These are phyloP conservation scores for Phytopythium oedochilum DNA, from an alignment of 352 stramenopile genomes.

Conservation along the genomic window DNA sequence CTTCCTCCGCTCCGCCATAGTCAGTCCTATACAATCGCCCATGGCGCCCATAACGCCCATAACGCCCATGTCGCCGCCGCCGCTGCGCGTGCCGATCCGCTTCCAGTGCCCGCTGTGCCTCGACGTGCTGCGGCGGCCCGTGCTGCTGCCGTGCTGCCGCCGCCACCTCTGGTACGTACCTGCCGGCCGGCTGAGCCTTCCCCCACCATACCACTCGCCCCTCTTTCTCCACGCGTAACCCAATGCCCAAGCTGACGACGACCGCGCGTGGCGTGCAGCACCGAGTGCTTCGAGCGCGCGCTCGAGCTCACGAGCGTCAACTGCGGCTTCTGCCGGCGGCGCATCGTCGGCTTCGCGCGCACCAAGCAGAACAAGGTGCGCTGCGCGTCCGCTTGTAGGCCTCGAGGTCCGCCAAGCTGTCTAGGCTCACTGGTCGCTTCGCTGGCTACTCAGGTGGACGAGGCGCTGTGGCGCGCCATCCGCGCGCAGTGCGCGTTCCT, in stretches of 20 bases:
- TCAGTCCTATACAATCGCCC: background rate
- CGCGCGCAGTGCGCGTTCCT: constrained; percentile 44
- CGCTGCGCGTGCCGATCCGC: constrained; percentile 41
- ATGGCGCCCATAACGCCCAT: background rate
- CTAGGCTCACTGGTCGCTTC: background rate
- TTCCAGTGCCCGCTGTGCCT: constrained; percentile 80
- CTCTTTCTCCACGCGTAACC: background rate
- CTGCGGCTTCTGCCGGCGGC: constrained; percentile 76
- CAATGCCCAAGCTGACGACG: background rate
- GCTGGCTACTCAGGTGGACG: constrained; percentile 26
- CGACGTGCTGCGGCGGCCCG: constrained; percentile 57
- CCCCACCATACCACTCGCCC: too few relatives aligned
- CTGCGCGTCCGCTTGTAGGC: background rate
- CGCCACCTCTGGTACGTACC: constrained; percentile 66
- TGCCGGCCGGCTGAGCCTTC: too few relatives aligned
- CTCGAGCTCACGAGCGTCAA: constrained; percentile 73
- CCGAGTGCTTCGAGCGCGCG: constrained; percentile 66
- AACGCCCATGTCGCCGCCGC: constrained; percentile 1
- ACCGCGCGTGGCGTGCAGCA: constrained; percentile 13
- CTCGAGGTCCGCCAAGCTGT: too few relatives aligned
- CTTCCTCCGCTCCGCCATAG: too few relatives aligned
- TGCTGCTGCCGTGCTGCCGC: constrained; percentile 68
- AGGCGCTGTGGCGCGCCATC: constrained; percentile 53
- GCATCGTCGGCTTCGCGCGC: constrained; percentile 67
- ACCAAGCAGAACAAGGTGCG: constrained; percentile 63